Conservation (phyloP, 1,284 basidiomycete species). For the Rhodotorula glutinis region DNA sequence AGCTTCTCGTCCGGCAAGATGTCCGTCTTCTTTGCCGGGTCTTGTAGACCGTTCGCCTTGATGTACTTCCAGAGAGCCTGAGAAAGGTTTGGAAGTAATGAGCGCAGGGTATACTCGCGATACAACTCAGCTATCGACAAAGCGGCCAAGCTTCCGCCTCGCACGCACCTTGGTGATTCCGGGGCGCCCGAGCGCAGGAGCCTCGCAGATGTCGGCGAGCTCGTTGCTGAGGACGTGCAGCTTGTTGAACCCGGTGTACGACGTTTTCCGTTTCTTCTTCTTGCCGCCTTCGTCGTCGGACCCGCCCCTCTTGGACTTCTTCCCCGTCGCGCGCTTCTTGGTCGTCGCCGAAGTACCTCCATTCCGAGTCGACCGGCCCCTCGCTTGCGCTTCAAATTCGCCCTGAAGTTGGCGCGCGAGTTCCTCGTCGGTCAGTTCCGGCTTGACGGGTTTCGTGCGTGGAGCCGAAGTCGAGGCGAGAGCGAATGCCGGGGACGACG, state of each 20-base stretch:
- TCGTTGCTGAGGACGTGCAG: conserved; percentile 14
- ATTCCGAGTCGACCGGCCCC: background rate
- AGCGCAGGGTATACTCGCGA: no score
- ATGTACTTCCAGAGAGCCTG: conserved; percentile 26
- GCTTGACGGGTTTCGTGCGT: background rate
- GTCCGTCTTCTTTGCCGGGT: conserved; percentile 20
- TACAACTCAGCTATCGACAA: no score
- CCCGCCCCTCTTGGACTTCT: conserved; percentile 17
- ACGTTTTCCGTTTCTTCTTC: conserved; percentile 15
- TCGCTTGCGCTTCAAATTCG: background rate
- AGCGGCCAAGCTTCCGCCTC: background rate
- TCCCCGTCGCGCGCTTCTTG: conserved; percentile 2
- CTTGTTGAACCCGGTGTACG: conserved; percentile 33
- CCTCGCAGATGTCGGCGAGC: conserved; percentile 24
- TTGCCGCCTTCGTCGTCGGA: conserved; percentile 16
- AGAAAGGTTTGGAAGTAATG: no score
- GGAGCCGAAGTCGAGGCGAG: conserved; percentile 1
- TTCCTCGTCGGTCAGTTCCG: conserved; percentile 4
- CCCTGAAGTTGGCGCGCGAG: conserved; percentile 2
- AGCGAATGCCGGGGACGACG: conserved; percentile 12
- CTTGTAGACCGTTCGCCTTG: conserved; percentile 30
- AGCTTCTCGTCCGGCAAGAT: conserved; percentile 28
- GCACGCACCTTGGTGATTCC: conserved; percentile 23
- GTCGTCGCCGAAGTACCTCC: background rate
- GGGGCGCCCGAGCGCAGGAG: conserved; percentile 19